Percentiles rank a stretch among this genome's conserved stretches.
phyloP scores from a whole-genome alignment of 2,329 filamentous ascomycete genomes.

The Curvularia eragrostidis region DNA sequence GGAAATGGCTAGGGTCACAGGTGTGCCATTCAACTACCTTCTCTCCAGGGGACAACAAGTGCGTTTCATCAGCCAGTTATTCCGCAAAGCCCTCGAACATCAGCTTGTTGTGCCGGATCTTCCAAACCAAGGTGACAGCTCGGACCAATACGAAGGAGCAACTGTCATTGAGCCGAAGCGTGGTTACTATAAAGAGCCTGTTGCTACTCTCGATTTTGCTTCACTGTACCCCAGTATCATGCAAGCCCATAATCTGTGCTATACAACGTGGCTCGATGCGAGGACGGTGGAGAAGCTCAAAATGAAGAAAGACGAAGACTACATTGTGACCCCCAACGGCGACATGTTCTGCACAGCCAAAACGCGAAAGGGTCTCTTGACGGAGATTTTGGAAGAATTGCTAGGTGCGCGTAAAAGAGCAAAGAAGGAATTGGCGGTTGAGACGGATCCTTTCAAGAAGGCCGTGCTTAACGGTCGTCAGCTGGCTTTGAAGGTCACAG shows the following conservation, averaged over 20 bases:
- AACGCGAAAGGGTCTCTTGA: slow-evolving; percentile 86
- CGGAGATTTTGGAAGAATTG: slow-evolving; percentile 95
- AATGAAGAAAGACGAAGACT: slow-evolving; percentile 88
- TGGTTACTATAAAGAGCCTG: slow-evolving; percentile 92
- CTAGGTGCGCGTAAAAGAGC: slow-evolving; percentile 91
- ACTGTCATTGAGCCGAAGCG: slow-evolving; percentile 96
- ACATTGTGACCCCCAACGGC: slow-evolving; percentile 93
- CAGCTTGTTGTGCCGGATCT: slow-evolving; percentile 93
- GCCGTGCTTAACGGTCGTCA: slow-evolving; percentile 97
- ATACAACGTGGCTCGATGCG: slow-evolving; percentile 89
- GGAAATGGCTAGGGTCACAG: slow-evolving; percentile 99
- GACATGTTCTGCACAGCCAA: slow-evolving; percentile 91
- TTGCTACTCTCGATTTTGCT: slow-evolving; percentile 97
- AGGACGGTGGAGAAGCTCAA: slow-evolving; percentile 75
- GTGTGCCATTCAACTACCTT: slow-evolving; percentile 95
- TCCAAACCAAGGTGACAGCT: slow-evolving; percentile 66
- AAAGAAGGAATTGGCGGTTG: slow-evolving; percentile 84
- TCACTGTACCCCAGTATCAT: slow-evolving; percentile 99
- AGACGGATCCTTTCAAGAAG: slow-evolving; percentile 97
- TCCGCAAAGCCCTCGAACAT: slow-evolving; percentile 91
- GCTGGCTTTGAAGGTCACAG: slow-evolving; percentile 92
- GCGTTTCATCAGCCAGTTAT: slow-evolving; percentile 96
- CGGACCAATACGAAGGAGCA: slow-evolving; percentile 95
- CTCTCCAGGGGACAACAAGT: slow-evolving; percentile 93
- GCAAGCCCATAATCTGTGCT: slow-evolving; percentile 97